These are phyloP conservation scores for Cercophora newfieldiana DNA, from an alignment of 495 filamentous ascomycete species.

Conservation along the genomic window DNA sequence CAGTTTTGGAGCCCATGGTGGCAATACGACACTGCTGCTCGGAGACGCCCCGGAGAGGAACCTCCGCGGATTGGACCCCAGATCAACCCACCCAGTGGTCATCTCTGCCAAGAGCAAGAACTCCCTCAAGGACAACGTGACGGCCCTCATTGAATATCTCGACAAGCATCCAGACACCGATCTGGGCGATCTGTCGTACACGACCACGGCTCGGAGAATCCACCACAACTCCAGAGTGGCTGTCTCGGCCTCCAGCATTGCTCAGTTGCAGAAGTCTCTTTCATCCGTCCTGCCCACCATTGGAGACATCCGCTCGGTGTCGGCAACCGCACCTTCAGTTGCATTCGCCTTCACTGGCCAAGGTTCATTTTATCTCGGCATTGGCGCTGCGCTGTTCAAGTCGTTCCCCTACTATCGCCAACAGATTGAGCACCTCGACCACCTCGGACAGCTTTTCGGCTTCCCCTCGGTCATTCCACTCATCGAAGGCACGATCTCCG, in stretches of 20 bases:
- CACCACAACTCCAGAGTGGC: slow-evolving; percentile 61
- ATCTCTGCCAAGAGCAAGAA: slow-evolving; percentile 48
- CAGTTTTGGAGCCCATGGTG: slow-evolving; percentile 58
- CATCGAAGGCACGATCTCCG: slow-evolving; percentile 58
- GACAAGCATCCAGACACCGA: slow-evolving; percentile 36
- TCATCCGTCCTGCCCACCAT: slow-evolving; percentile 4
- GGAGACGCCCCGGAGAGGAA: slow-evolving; percentile 43
- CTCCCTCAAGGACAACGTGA: slow-evolving; percentile 35
- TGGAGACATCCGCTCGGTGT: neutral
- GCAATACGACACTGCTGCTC: slow-evolving; percentile 53
- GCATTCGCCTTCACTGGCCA: slow-evolving; percentile 62
- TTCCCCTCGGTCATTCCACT: slow-evolving; percentile 65
- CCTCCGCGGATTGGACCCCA: slow-evolving; percentile 27
- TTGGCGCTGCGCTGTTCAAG: slow-evolving; percentile 67
- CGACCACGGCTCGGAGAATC: slow-evolving; percentile 68
- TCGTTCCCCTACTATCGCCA: slow-evolving; percentile 61
- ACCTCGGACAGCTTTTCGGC: slow-evolving; percentile 57
- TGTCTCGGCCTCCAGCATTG: slow-evolving; percentile 21
- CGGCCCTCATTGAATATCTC: slow-evolving; percentile 42
- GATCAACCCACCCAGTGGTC: slow-evolving; percentile 45
- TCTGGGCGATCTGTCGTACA: slow-evolving; percentile 62
- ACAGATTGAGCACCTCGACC: slow-evolving; percentile 64
- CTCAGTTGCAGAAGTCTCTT: neutral
- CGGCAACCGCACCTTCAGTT: slow-evolving; percentile 32
- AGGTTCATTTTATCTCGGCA: slow-evolving; percentile 59